phyloP scores from a whole-genome alignment of 805 yeast species.

The Kockiozyma suomiensis region DNA sequence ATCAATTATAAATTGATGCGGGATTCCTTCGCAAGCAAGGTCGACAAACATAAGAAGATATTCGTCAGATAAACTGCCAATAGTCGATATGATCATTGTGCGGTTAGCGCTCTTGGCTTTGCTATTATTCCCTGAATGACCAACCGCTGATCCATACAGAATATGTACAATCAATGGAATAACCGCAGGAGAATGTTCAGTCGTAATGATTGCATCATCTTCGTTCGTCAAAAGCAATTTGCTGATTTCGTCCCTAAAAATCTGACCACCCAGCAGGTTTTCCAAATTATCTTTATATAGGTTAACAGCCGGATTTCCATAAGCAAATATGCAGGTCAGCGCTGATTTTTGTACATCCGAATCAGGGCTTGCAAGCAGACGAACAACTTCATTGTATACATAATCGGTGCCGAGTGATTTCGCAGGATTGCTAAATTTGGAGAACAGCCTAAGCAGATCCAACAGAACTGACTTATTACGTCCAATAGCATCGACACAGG shows the following conservation, averaged over 20 bases:
- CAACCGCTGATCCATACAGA: conserved; percentile 69
- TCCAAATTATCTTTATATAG: conserved; percentile 73
- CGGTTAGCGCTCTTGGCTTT: conserved; percentile 75
- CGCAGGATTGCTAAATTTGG: conserved; percentile 65
- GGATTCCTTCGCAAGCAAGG: conserved; percentile 39
- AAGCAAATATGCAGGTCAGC: conserved; percentile 66
- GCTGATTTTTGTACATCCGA: conserved; percentile 71
- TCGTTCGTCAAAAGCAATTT: conserved; percentile 59
- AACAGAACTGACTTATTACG: conserved; percentile 26
- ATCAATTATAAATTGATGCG: conserved; percentile 13
- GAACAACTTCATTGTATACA: conserved; percentile 56
- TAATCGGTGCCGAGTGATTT: conserved; percentile 55
- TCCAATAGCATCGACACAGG: conserved; percentile 32
- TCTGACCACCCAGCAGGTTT: conserved; percentile 76
- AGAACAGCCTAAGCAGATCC: conserved; percentile 59
- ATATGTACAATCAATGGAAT: conserved; percentile 78
- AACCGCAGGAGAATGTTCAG: conserved; percentile 58
- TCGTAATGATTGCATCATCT: conserved; percentile 55
- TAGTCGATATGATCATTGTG: conserved; percentile 63
- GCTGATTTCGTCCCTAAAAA: conserved; percentile 82
- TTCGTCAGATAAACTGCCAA: conserved; percentile 57
- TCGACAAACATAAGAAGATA: conserved; percentile 62
- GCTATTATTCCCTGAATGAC: conserved; percentile 49
- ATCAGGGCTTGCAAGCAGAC: conserved; percentile 62
- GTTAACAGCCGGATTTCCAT: conserved; percentile 57